Conservation (phyloP, 169 alveolate genomes). For the Perkinsus olseni region DNA sequence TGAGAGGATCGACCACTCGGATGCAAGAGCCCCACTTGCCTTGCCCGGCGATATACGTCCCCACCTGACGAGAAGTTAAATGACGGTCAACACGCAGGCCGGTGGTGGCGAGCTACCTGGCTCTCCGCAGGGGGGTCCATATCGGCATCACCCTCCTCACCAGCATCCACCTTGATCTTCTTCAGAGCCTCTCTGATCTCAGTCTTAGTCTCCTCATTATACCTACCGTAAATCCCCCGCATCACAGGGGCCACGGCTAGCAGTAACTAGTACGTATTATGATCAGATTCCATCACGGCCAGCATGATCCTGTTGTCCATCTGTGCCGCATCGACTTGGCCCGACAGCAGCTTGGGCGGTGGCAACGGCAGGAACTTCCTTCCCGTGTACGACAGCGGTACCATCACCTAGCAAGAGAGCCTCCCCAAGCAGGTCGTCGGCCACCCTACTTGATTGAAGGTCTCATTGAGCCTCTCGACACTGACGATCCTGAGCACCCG, state of each 20-base stretch:
- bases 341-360: background rate
- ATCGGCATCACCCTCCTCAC: background rate
- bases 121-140: background rate
- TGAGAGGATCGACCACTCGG: conserved; percentile 67
- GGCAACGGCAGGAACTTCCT: conserved; percentile 74
- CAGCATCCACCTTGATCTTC: conserved; percentile 36
- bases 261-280: conserved; percentile 64
- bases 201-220: conserved; percentile 8
- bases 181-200: conserved; percentile 53
- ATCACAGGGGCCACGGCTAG: conserved; percentile 21
- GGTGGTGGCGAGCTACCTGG: background rate
- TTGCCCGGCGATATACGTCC: conserved; percentile 77
- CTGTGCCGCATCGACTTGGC: background rate
- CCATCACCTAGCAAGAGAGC: conserved; percentile 58
- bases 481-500: conserved; percentile 4
- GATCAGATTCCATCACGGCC: conserved; percentile 79
- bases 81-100: background rate
- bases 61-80: conserved; percentile 30
- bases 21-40: conserved; percentile 91
- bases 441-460: background rate
- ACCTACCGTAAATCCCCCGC: background rate
- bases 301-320: conserved; percentile 50
- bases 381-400: conserved; percentile 84
- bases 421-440: background rate
- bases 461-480: background rate